Evolutionary conservation across 176 grass and related monocot genomes (phyloP), one percentile per base, ranked within the genome.

Genomic region (Elaeis guineensis): DNA sequence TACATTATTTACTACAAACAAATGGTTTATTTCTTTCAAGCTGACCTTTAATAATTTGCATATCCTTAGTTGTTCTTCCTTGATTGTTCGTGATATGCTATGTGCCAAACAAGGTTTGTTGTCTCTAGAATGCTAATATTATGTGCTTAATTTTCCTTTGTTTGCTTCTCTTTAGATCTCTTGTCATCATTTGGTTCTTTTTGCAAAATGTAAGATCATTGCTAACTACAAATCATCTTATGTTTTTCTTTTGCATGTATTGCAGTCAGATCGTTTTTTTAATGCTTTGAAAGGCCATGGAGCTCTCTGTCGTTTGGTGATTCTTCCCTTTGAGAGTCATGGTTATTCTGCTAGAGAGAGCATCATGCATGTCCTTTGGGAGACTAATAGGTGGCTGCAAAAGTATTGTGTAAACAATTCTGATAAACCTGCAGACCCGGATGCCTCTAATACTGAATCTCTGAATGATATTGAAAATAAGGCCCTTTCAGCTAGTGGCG

Each of bases 231-330:
- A 32, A 35, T 1, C 35, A 44, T 44, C 35, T 44, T 12, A 44
- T 44, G 35, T 12, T 49, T 63, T 16, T 17, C 11, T 6, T 35
- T 56, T 15, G 17, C n/a, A 17, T 44, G 11, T 44, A 24, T 65
- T 74, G 68, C 82, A 98, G 94, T 98, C 94, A 3, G 94, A 98
- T 65, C 81, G 94, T 52, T 98, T 98, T 72, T 98, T 98, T 67
- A 98, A 84, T 89, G 94, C 94, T 55, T 80, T 98, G 76, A 98
- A 98, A 83, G 94, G 94, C 52, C 94, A 98, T 39, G 94, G 94
- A 66, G 81, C 82, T 50, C 57, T 86, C 14, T 92, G 81, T 22
- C 87, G 94, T 70, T 86, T 98, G 78, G 94, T 98, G 17, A 79
- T 98, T 83, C 94, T 98, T 57, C 94, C 94, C 48, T 81, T 84